Base-by-base conservation (phyloP, 2,329 filamentous ascomycete genomes). In the Fusarium proliferatum region DNA sequence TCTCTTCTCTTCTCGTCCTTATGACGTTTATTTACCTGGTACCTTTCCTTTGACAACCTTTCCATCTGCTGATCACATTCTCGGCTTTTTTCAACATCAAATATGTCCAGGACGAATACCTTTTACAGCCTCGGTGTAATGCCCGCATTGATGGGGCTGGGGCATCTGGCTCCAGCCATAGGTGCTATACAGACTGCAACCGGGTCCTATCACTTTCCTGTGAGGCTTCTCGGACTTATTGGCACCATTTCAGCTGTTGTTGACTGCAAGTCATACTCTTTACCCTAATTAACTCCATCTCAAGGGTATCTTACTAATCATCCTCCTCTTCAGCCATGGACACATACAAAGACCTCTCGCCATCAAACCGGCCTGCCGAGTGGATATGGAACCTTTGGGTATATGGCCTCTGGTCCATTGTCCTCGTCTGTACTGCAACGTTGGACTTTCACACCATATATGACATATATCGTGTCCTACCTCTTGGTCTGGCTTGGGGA, bases 41-140 rank as follows among this genome's bases (percentile, higher is more conserved):
- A n/a, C 19, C 16, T 43, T 19, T 30, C 2, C 5, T 11, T 33
- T 38, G 9, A 5, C 11, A 30, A 36, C 42, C 19, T 19, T 6
- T 13, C 26, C 12, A 43, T 26, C 36, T 38, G 45, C 45, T 38
- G n/a, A n/a, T 61, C 30, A 21, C 21, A 7, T 6, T 17, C 17
- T 8, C 17, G 9, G 15, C 17, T 43, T 33, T 19, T 11, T n/a
- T 9, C 17, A 19, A 17, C 11, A 5, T 17, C 16, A 42, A 33
- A 9, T 1, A 69, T 69, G 67, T 67, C 67, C 33, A 43, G 64
- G 2, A 55, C 19, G 16, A 36, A 69, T 60, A 69, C 64, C 9
- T 68, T 69, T 8, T 55, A 69, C 36, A 69, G 67, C 34, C 58
- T 69, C 34, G 64, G 64, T 8, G 33, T 69, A 39, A 69, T 69